Evolutionary conservation across 2,329 filamentous ascomycete genomes (phyloP).

Genomic region (Dactylellina drechsleri): DNA sequence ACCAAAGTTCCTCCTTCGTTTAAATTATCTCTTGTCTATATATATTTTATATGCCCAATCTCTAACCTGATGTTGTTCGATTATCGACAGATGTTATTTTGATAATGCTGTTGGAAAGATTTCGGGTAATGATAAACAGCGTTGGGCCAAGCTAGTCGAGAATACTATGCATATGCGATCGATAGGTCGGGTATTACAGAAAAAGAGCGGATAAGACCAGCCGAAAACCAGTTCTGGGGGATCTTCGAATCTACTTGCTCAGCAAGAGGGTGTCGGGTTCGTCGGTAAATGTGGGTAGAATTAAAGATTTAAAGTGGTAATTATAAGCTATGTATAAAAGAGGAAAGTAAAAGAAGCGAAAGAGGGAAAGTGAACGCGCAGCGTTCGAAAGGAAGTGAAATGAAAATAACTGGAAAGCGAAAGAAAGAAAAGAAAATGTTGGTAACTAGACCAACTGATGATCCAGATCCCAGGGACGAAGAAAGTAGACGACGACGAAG

Average conservation of each 20-base stretch:
- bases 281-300: slow-evolving; percentile 22
- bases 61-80: not conserved
- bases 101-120: not conserved
- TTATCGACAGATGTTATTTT: too few species aligned
- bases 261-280: slow-evolving; percentile 29
- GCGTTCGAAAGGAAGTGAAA: slow-evolving; percentile 31
- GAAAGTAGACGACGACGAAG: slow-evolving; percentile 16
- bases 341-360: slow-evolving; percentile 40
- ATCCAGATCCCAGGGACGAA: slow-evolving; percentile 39
- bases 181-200: slow-evolving; percentile 33
- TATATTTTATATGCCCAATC: slow-evolving; percentile 2
- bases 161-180: slow-evolving; percentile 35
- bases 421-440: slow-evolving; percentile 33
- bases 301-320: slow-evolving; percentile 37
- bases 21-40: slow-evolving; percentile 1
- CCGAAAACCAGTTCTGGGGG: slow-evolving; percentile 41
- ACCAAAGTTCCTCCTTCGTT: slow-evolving; percentile 13
- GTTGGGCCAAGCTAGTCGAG: slow-evolving; percentile 35
- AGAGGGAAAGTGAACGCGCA: slow-evolving; percentile 51
- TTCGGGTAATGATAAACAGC: slow-evolving; percentile 50
- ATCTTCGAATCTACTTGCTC: slow-evolving; percentile 52
- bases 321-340: slow-evolving; percentile 32
- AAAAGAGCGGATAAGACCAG: slow-evolving; percentile 42
- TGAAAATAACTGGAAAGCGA: slow-evolving; percentile 9
- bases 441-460: slow-evolving; percentile 47